phyloP scores from a whole-genome alignment of 208 protist species.

The Trypanosoma mega region DNA sequence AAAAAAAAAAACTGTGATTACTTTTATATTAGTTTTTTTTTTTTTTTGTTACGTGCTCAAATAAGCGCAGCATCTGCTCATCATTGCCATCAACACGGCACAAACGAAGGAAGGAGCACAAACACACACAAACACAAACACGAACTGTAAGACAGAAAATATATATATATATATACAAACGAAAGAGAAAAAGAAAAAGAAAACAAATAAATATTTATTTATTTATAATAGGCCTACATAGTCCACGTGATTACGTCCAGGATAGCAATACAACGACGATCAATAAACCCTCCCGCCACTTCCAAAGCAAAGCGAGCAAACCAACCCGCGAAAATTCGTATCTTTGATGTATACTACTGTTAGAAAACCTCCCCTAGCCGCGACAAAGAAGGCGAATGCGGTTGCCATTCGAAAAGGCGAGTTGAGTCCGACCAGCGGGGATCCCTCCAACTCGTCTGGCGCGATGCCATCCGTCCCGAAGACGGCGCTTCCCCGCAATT shows the following conservation, averaged over 20 bases:
- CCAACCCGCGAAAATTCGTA: background rate
- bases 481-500: slow-evolving; percentile 4
- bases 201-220: too few species aligned
- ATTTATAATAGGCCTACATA: too few species aligned
- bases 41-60: background rate
- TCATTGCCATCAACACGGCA: too few species aligned
- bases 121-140: too few species aligned
- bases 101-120: too few species aligned
- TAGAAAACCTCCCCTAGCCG: slow-evolving; percentile 25
- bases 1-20: background rate
- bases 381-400: background rate
- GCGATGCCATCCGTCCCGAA: slow-evolving; percentile 6
- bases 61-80: too few species aligned
- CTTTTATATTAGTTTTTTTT: background rate
- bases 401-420: slow-evolving; percentile 2
- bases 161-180: too few species aligned
- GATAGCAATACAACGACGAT: background rate
- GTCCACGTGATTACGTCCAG: too few species aligned
- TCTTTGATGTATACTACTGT: slow-evolving; percentile 18
- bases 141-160: too few species aligned
- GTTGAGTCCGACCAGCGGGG: background rate
- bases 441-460: background rate
- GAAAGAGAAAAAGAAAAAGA: too few species aligned
- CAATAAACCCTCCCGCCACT: too few species aligned
- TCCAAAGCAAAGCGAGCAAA: too few species aligned